phyloP scores from a whole-genome alignment of 192 early-diverging fungal species.

The Diversispora eburnea region DNA sequence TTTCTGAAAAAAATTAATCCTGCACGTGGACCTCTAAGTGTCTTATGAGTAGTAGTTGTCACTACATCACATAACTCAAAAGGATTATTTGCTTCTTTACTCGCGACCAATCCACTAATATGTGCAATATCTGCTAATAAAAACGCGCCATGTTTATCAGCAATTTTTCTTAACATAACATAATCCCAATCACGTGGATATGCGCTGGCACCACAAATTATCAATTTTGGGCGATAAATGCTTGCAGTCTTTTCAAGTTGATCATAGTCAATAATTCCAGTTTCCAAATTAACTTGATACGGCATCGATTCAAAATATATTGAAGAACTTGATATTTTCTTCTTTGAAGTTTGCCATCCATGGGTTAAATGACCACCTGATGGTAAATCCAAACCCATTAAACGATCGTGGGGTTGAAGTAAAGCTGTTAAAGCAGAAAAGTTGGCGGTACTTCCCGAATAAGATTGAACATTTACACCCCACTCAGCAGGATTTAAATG shows the following conservation, averaged over 20 bases:
- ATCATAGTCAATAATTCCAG: conserved; percentile 94
- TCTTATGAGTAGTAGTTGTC: conserved; percentile 99
- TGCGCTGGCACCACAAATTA: conserved; percentile 98
- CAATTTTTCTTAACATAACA: conserved; percentile 90
- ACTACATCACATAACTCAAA: conserved; percentile 99
- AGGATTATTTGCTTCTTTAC: conserved; percentile 85
- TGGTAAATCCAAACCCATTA: conserved; percentile 99
- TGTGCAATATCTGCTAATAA: conserved; percentile 99
- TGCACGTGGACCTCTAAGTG: conserved; percentile 97
- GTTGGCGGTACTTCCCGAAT: conserved; percentile 99
- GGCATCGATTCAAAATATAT: conserved; percentile 99
- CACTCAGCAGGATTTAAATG: conserved; percentile 82
- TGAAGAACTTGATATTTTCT: conserved; percentile 99
- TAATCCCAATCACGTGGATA: conserved; percentile 99
- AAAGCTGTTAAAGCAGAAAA: conserved; percentile 96
- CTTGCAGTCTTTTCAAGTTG: conserved; percentile 87
- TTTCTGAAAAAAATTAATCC: conserved; percentile 98
- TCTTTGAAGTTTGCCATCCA: conserved; percentile 99
- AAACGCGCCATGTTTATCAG: conserved; percentile 94
- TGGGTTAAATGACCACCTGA: conserved; percentile 99
- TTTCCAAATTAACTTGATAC: conserved; percentile 87
- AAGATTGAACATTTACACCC: conserved; percentile 99
- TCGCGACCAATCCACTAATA: conserved; percentile 93
- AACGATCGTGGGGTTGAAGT: conserved; percentile 92
- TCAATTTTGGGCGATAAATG: conserved; percentile 95